Conservation (phyloP, 257 asterid species). For the Ophiorrhiza pumila region DNA sequence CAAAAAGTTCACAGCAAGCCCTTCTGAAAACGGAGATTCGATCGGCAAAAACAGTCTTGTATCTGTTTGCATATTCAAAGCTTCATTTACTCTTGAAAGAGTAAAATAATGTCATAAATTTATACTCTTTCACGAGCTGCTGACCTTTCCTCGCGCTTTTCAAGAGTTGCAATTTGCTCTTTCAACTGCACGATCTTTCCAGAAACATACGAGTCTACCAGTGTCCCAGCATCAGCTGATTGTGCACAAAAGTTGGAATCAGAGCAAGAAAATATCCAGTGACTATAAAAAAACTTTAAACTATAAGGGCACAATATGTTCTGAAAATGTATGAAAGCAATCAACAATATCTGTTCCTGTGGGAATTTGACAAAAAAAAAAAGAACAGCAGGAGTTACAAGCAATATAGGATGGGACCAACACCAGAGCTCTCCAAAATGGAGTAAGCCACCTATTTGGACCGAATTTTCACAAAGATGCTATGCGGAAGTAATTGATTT, state of each 20-base stretch:
- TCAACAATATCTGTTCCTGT: too few relatives aligned
- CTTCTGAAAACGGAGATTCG: slow-evolving; percentile 94
- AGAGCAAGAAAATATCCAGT: slow-evolving; percentile 3
- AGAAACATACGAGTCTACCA: slow-evolving; percentile 81
- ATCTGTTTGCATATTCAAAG: slow-evolving; percentile 45
- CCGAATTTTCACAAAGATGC: background rate
- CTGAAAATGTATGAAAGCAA: background rate
- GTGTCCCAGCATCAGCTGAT: slow-evolving; percentile 84
- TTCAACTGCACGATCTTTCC: slow-evolving; percentile 83
- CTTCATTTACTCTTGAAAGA: slow-evolving; percentile 31
- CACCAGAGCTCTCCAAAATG: background rate
- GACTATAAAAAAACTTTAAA: background rate
- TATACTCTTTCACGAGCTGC: slow-evolving; percentile 24
- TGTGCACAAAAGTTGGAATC: slow-evolving; percentile 18
- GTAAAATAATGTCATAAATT: slow-evolving; percentile 14
- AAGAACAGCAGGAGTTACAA: too few relatives aligned
- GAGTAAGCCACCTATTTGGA: background rate
- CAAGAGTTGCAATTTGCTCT: slow-evolving; percentile 96
- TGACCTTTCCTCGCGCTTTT: slow-evolving; percentile 96
- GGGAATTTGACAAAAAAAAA: background rate
- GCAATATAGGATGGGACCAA: background rate
- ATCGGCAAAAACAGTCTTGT: slow-evolving; percentile 94
- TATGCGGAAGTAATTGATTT: background rate
- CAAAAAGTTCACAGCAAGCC: slow-evolving; percentile 98
- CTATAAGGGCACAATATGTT: background rate